Evolutionary conservation across 805 yeast species (phyloP).

Genomic region (Candida schatavii): DNA sequence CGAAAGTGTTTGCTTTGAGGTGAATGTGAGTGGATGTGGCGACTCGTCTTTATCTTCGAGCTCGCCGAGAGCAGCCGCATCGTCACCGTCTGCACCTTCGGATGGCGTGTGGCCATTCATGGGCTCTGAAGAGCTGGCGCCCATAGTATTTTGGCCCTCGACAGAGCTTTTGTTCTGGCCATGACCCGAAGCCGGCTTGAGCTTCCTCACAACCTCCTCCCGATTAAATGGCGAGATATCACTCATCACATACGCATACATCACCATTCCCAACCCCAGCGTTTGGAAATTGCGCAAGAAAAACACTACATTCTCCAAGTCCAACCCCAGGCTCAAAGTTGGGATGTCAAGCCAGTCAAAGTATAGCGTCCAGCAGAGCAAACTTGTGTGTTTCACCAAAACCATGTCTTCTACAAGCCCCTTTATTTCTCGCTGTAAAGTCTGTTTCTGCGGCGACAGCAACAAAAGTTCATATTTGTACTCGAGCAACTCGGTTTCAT

Average conservation of each 20-base stretch:
- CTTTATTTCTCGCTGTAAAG: constrained; percentile 40
- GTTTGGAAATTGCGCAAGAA: constrained; percentile 56
- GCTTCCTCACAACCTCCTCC: constrained; percentile 18
- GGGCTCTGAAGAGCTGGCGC: neutral
- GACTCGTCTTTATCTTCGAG: constrained; percentile 12
- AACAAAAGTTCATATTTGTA: constrained; percentile 54
- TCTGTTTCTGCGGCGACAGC: constrained; percentile 50
- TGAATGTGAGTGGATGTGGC: constrained; percentile 12
- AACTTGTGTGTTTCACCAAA: constrained; percentile 56
- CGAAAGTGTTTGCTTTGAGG: constrained; percentile 51
- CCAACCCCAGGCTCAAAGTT: constrained; percentile 45
- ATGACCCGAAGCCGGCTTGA: constrained; percentile 11
- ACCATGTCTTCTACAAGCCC: constrained; percentile 72
- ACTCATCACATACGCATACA: constrained; percentile 64
- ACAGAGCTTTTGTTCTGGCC: constrained; percentile 15
- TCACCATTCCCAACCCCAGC: constrained; percentile 59
- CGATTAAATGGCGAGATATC: constrained; percentile 63
- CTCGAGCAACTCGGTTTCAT: constrained; percentile 60
- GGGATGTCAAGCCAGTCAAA: constrained; percentile 71
- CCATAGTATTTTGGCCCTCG: neutral
- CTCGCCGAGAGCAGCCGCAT: constrained; percentile 5
- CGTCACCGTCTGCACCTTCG: constrained; percentile 1
- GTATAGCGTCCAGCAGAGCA: constrained; percentile 68
- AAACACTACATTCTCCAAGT: constrained; percentile 39
- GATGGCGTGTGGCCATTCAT: neutral